Base-by-base conservation (phyloP, 805 yeast species). In the Myxozyma lipomycoides region DNA sequence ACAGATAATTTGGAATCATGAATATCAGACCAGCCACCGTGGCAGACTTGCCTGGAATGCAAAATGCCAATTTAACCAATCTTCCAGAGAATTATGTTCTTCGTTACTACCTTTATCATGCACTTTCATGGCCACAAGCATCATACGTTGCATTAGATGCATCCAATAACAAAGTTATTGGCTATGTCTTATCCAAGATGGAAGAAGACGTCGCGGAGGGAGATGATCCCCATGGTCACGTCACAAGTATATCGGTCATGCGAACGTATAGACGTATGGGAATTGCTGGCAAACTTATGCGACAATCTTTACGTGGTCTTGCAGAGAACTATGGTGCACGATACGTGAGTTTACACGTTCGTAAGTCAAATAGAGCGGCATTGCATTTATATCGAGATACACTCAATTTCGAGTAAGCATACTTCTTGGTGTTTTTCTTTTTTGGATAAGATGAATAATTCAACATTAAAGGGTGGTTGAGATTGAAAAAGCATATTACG, bases 101-200 rank as follows among this genome's bases (percentile, higher is more conserved):
- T 68, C 89, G 90, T 68, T 93, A 89, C 70, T 93, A 93, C 70
- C 78, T 93, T 76, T 93, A 93, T 69, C 98, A 93, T 69, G 78
- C 88, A 6, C 72, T 91, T 45, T 83, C 97, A 34, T 93, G 98
- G 98, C 98, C 98, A 1, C 95, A 91, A 67, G 95, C 95, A 12
- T 86, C 96, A 37, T 93, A 83, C 72, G 98, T 93, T 34, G 98
- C 98, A 17, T 84, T 67, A 4, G 63, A 58, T 61, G 49, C 93
- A 1, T 79, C 83, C 24, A 84, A 79, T 56, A 79, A 86, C 65
- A 84, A 86, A 61, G 77, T 93, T 30, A 95, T 93, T n/a, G 98
- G 98, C 3, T 93, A 93, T 64, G 98, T 88, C 3, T 73, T 93
- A 58, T 95, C 95, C 1, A 93, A 93, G 68, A 86, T 93, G 95